Evolutionary conservation across 495 filamentous ascomycete species (phyloP).

Genomic region (Melanomma pulvis-pyrius): DNA sequence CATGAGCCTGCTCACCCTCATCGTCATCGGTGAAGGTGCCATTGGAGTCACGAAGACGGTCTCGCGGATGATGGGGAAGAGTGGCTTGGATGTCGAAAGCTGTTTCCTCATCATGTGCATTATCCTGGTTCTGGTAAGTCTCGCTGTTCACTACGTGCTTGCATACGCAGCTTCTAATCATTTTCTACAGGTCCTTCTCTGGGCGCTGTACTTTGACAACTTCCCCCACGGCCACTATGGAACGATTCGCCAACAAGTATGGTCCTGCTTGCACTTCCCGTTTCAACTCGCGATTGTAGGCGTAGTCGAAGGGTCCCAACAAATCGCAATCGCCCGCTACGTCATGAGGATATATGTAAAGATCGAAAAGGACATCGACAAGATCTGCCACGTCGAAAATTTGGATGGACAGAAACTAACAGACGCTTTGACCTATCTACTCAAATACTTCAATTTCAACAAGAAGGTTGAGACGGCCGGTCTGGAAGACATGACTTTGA

Average conservation of each 20-base stretch:
- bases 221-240: slow-evolving; percentile 38
- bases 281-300: slow-evolving; percentile 37
- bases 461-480: slow-evolving; percentile 24
- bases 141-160: not conserved
- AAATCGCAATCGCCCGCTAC: slow-evolving; percentile 35
- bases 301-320: slow-evolving; percentile 37
- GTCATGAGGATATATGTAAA: slow-evolving; percentile 27
- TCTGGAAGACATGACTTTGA: not conserved
- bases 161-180: not conserved
- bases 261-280: slow-evolving; percentile 37
- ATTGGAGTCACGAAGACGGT: slow-evolving; percentile 39
- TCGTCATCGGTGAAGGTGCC: slow-evolving; percentile 39
- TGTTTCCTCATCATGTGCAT: slow-evolving; percentile 36
- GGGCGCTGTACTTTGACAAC: slow-evolving; percentile 37
- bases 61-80: slow-evolving; percentile 34
- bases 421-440: slow-evolving; percentile 9
- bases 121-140: slow-evolving; percentile 34
- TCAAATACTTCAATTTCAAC: slow-evolving; percentile 32
- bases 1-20: slow-evolving; percentile 38
- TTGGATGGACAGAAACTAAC: slow-evolving; percentile 26
- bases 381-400: slow-evolving; percentile 23
- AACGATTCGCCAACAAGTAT: slow-evolving; percentile 38
- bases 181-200: slow-evolving; percentile 26
- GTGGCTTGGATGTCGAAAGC: slow-evolving; percentile 28
- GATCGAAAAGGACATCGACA: slow-evolving; percentile 17